phyloP scores from a whole-genome alignment of 148 eudicot species.

The Persicaria maculosa region DNA sequence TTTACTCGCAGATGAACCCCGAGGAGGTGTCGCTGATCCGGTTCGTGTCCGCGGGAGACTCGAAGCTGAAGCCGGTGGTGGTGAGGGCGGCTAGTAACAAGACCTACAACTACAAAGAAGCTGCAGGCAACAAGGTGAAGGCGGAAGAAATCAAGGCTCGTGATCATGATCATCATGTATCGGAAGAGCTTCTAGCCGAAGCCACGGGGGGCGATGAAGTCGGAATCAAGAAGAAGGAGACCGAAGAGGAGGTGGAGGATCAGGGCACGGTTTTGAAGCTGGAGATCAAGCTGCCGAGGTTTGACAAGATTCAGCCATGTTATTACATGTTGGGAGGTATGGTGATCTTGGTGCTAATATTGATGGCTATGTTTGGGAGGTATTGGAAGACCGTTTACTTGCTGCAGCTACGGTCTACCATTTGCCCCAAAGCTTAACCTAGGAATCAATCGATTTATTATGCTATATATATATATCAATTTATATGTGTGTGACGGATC shows the following conservation, averaged over 20 bases:
- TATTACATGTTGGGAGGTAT: background rate
- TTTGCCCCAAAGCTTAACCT: background rate
- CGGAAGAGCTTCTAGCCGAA: too few species aligned
- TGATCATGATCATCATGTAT: too few species aligned
- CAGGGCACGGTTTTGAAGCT: background rate
- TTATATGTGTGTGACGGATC: too few species aligned
- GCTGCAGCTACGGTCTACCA: background rate
- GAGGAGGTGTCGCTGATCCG: constrained; percentile 12
- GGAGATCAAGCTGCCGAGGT: background rate
- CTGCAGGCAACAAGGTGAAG: background rate
- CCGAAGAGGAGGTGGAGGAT: background rate
- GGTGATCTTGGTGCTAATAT: background rate
- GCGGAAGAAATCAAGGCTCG: background rate
- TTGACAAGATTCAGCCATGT: background rate
- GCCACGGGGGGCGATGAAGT: background rate
- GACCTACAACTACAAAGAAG: background rate
- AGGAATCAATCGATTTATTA: too few species aligned
- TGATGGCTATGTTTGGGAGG: background rate
- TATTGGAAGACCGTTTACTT: constrained; percentile 1
- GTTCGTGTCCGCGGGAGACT: constrained; percentile 20
- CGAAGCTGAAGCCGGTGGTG: constrained; percentile 26
- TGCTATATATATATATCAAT: too few species aligned
- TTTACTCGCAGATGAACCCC: constrained; percentile 7
- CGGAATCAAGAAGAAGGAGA: background rate
- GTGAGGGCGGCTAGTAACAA: constrained; percentile 10